Conservation (phyloP, 148 eudicot species). For the Dianthus caryophyllus region DNA sequence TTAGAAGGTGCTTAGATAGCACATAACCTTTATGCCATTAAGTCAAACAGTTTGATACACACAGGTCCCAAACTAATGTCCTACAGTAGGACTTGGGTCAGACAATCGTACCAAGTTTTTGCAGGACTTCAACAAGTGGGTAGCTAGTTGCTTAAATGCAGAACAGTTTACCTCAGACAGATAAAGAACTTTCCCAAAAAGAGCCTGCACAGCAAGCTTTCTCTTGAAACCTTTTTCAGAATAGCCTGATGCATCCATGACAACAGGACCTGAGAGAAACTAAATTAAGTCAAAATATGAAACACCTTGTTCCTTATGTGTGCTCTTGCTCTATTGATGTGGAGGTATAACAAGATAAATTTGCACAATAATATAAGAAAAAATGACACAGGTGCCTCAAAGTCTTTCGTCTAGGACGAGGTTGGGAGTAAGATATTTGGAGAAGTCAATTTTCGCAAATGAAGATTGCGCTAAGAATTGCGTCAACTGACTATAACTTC, state of each 20-base stretch:
- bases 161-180: slow-evolving; percentile 71
- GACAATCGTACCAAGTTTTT: not conserved
- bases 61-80: not conserved
- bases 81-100: not conserved
- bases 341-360: not conserved
- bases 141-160: not conserved
- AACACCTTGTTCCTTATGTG: not conserved
- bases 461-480: not conserved
- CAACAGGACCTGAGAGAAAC: slow-evolving; percentile 79
- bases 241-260: slow-evolving; percentile 95
- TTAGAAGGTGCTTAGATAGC: slow-evolving; percentile 1
- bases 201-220: slow-evolving; percentile 93
- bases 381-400: not conserved
- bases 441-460: not conserved
- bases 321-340: not conserved
- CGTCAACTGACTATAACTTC: not conserved
- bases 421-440: not conserved
- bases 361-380: not conserved
- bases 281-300: slow-evolving; percentile 19
- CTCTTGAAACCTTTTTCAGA: slow-evolving; percentile 88
- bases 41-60: not conserved
- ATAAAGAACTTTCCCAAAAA: slow-evolving; percentile 85
- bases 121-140: not conserved
- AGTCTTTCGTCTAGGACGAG: not conserved
- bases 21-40: not conserved